Percentiles rank a stretch among this genome's conserved stretches.
These are phyloP conservation scores for Hypomyces perniciosus DNA, from an alignment of 2,329 filamentous ascomycete genomes.

Conservation along the genomic window DNA sequence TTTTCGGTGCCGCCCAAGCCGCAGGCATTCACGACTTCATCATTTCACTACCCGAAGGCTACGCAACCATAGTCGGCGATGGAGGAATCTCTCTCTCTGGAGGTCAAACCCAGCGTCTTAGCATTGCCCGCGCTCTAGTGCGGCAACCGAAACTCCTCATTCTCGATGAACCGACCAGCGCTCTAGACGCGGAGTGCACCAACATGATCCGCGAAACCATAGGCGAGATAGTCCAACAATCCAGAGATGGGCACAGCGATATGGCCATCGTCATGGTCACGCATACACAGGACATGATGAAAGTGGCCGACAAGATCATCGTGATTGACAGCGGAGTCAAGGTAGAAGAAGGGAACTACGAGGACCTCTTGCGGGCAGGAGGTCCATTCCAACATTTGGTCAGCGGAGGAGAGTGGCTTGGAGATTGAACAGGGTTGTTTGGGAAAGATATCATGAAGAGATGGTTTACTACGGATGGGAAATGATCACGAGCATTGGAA, in stretches of 20 bases:
- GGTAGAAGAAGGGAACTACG: conserved; percentile 62
- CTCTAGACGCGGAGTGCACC: conserved; percentile 66
- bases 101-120: conserved; percentile 76
- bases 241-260: conserved; percentile 21
- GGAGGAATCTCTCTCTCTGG: conserved; percentile 69
- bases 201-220: conserved; percentile 59
- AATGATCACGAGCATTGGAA: too few relatives aligned
- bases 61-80: conserved; percentile 66
- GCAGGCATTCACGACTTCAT: conserved; percentile 75
- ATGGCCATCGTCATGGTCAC: conserved; percentile 77
- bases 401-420: conserved; percentile 23
- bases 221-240: conserved; percentile 38
- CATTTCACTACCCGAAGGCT: conserved; percentile 53
- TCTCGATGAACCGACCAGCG: conserved; percentile 81
- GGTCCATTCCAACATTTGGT: conserved; percentile 46
- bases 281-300: conserved; percentile 82
- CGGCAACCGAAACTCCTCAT: conserved; percentile 67
- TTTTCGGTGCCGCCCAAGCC: conserved; percentile 47
- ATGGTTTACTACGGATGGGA: not conserved
- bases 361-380: conserved; percentile 44
- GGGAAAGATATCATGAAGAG: not conserved
- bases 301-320: conserved; percentile 64
- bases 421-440: not conserved
- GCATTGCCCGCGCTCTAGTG: conserved; percentile 73
- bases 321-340: conserved; percentile 64